A percentile compares a stretch with the other conserved stretches of the same genome.
Evolutionary conservation across 805 yeast genomes (phyloP).

Genomic region (Sugiyamaella lignohabitans): DNA sequence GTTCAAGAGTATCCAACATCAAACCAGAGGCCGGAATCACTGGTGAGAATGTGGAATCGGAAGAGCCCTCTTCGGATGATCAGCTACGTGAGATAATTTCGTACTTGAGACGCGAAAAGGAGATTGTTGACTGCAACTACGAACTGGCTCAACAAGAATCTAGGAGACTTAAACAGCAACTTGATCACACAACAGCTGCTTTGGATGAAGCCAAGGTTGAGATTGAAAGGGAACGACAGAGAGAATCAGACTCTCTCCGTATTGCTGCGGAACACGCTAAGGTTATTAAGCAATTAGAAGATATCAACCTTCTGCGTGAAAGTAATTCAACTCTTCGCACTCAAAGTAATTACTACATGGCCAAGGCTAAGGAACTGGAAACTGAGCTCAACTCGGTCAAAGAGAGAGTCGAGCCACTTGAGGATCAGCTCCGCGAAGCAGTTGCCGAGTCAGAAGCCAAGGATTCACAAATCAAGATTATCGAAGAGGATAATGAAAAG

Average conservation of each 20-base stretch:
- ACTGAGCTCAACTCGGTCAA: conserved; percentile 31
- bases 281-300: conserved; percentile 49
- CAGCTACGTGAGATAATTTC: conserved; percentile 47
- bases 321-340: conserved; percentile 58
- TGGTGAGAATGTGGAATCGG: conserved; percentile 7
- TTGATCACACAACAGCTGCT: conserved; percentile 44
- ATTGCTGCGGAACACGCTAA: conserved; percentile 37
- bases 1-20: conserved; percentile 15
- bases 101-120: conserved; percentile 69
- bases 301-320: conserved; percentile 58
- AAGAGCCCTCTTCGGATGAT: conserved; percentile 16
- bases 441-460: conserved; percentile 42
- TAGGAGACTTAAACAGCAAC: conserved; percentile 44
- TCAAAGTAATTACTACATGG: conserved; percentile 36
- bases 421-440: conserved; percentile 33
- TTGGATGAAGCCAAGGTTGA: conserved; percentile 48
- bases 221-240: conserved; percentile 32
- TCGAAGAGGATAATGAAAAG: conserved; percentile 49
- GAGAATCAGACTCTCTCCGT: conserved; percentile 15
- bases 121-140: conserved; percentile 55
- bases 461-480: conserved; percentile 41
- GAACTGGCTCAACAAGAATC: conserved; percentile 49
- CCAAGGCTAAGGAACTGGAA: conserved; percentile 37
- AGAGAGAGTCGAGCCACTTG: conserved; percentile 41
- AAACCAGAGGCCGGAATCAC: conserved; percentile 20